Conservation (phyloP, 306 rosid genomes). For the Mucuna pruriens region DNA sequence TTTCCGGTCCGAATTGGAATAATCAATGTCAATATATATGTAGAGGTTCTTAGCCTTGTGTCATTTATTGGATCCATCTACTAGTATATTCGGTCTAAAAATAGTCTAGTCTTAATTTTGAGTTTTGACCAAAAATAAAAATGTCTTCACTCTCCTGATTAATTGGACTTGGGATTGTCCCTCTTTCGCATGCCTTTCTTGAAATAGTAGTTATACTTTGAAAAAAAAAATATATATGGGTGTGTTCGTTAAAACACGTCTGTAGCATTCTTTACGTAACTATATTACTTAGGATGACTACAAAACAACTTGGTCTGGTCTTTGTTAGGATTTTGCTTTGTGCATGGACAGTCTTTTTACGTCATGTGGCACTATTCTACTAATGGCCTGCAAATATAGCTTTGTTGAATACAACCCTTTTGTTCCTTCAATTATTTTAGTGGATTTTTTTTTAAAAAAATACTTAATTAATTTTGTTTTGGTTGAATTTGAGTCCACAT, state of each 20-base stretch:
- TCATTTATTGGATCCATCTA: not conserved
- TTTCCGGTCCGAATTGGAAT: not conserved
- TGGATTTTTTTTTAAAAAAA: not conserved
- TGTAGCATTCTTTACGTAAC: not conserved
- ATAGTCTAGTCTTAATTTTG: not conserved
- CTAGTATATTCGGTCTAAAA: not conserved
- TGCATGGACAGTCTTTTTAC: not conserved
- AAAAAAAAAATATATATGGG: no score
- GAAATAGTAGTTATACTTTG: not conserved
- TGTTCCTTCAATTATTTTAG: not conserved
- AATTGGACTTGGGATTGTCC: not conserved
- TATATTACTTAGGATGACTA: not conserved
- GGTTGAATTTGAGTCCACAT: no score
- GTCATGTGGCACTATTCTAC: not conserved
- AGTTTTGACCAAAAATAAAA: not conserved
- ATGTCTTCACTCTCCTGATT: not conserved
- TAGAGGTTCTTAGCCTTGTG: not conserved
- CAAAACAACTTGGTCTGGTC: not conserved
- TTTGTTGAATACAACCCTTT: not conserved
- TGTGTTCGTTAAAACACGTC: not conserved
- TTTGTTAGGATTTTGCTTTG: not conserved
- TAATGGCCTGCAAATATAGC: not conserved
- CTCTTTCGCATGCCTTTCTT: not conserved
- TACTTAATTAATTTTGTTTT: not conserved
- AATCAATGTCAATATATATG: not conserved